Percentiles rank a stretch among this genome's conserved stretches.
Evolutionary conservation across 1,284 basidiomycete species (phyloP).

Genomic region (Vanrija humicola): DNA sequence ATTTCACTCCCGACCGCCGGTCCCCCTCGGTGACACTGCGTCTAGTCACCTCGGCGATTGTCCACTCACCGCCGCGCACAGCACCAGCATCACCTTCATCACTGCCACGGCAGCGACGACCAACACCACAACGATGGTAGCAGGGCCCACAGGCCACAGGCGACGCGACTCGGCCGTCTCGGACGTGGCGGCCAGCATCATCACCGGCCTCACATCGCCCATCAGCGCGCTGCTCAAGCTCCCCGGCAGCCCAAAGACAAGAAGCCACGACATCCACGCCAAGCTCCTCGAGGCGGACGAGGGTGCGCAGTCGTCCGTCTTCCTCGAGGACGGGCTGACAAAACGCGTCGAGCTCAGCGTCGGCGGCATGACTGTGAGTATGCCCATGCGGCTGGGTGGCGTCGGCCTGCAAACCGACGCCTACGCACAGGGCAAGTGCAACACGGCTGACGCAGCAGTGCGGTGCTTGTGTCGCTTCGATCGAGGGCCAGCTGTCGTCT

Average conservation of each 20-base stretch:
- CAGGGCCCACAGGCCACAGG: not conserved
- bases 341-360: conserved; percentile 46
- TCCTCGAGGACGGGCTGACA: too few relatives aligned
- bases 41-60: not conserved
- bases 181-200: conserved; percentile 6
- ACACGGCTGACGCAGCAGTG: conserved; percentile 30
- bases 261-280: conserved; percentile 11
- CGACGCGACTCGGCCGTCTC: conserved; percentile 10
- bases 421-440: not conserved
- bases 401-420: too few relatives aligned
- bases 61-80: not conserved
- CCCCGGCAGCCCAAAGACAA: conserved; percentile 8
- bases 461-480: conserved; percentile 59
- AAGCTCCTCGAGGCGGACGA: conserved; percentile 6
- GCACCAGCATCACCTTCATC: not conserved
- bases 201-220: conserved; percentile 2
- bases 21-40: too few relatives aligned
- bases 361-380: conserved; percentile 48
- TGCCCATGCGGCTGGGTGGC: not conserved
- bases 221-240: conserved; percentile 11
- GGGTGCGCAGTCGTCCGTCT: conserved; percentile 1
- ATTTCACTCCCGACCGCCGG: not conserved
- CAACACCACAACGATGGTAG: conserved; percentile 1
- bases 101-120: not conserved
- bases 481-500: conserved; percentile 80